Base-by-base conservation (phyloP, 257 asterid genomes). In the Primulina tabacum region DNA sequence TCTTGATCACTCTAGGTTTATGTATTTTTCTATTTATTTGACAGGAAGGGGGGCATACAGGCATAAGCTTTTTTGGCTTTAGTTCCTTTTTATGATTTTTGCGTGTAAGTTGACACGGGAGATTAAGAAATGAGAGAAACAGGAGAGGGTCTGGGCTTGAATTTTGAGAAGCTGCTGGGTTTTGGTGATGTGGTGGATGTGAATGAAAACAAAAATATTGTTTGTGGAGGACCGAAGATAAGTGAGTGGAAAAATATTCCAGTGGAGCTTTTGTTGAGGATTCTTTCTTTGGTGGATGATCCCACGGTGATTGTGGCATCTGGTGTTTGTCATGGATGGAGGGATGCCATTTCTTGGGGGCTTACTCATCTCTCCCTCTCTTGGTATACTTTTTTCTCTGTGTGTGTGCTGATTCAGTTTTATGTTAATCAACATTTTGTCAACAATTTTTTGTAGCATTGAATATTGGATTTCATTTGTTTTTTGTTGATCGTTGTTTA, bases 321-420 rank as follows among this genome's bases (percentile, higher is more conserved):
- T 82, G 97, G 90, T 78, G 97, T 93, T 65, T 93, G 99, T 38
- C 86, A 80, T 81, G 99, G 95, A 43, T 93, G 99, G 99, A 90
- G 96, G 80, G 99, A 93, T 71, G 91, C 97, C 8, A 67, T 93
- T 75, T 86, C 87, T 73, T 93, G 92, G 89, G 99, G 96, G 12
- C 89, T 85, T 12, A 80, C 89, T 11, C 89, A 65, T 68, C 96
- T 93, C 59, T 90, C 92, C 72, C 87, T 93, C 55, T 89, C 92
- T 71, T 89, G 99, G 99, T 93, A 90, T 80, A 12, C 24, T 29
- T 52, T 18, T 56, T 24, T 7, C 0, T 32, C 33, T 21, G 14
- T 60, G 16, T 14, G 30, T 28, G 30, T 28, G 2, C 47, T 33
- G 26, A 63, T 24, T 21, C 21, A 7, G 6, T 56, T 35, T 7